Conservation (phyloP, 2,329 filamentous ascomycete species). For the Podosphaera aphanis region DNA sequence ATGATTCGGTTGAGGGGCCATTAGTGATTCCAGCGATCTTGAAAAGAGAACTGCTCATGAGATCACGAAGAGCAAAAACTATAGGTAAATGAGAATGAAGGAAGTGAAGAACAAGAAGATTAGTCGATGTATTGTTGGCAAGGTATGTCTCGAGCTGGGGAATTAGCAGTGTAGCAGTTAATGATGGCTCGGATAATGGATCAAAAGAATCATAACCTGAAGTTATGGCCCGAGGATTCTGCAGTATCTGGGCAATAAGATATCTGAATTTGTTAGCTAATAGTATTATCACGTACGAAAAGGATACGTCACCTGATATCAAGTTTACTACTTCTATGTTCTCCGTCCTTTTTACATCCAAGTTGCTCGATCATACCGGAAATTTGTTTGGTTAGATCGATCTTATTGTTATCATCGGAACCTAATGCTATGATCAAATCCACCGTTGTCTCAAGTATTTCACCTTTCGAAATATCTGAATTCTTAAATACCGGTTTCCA, state of each 20-base stretch:
- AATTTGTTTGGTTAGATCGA: conserved; percentile 25
- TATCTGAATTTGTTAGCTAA: conserved; percentile 21
- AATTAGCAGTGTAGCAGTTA: conserved; percentile 33
- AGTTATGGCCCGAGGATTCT: conserved; percentile 26
- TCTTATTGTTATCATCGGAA: conserved; percentile 28
- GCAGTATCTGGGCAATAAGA: conserved; percentile 36
- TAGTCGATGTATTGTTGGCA: conserved; percentile 25
- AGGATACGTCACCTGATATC: conserved; percentile 28
- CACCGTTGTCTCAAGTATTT: conserved; percentile 19
- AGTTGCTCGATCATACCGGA: conserved; percentile 30
- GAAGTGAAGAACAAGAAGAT: conserved; percentile 35
- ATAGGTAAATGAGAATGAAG: conserved; percentile 31
- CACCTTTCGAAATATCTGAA: conserved; percentile 5
- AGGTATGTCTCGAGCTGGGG: conserved; percentile 38
- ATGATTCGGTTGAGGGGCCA: conserved; percentile 11
- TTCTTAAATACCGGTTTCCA: conserved; percentile 16
- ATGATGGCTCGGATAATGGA: conserved; percentile 28
- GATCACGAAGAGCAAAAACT: conserved; percentile 30
- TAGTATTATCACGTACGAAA: background rate
- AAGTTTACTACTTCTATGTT: conserved; percentile 29
- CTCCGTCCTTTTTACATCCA: conserved; percentile 25
- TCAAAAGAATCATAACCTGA: conserved; percentile 22
- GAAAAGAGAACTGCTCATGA: conserved; percentile 31
- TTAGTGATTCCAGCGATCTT: conserved; percentile 33
- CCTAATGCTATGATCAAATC: conserved; percentile 39